Base-by-base conservation (phyloP, 805 yeast species). In the Wickerhamiella lipophila region DNA sequence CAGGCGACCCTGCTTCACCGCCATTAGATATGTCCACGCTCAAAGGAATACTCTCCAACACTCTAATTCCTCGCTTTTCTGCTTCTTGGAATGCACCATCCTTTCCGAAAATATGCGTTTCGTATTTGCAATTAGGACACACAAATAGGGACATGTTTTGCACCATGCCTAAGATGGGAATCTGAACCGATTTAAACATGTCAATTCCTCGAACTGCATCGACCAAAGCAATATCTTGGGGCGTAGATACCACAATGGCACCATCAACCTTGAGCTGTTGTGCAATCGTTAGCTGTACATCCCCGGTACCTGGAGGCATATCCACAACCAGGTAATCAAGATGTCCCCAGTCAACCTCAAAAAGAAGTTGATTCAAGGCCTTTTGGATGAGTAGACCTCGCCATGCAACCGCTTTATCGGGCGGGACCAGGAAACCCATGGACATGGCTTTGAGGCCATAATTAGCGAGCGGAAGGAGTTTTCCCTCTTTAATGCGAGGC, bases 281-380 rank as follows among this genome's bases (percentile, higher is more conserved):
- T 23, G 86, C 78, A n/a, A 85, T 69, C 0, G 94, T 81, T 49
- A 85, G 68, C 58, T 85, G 95, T 0, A 83, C 79, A 60, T 85
- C 95, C 16, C 95, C 95, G 0, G 95, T 85, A 2, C 95, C 95
- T 0, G 95, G 95, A 0, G 95, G 95, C 83, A 85, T 74, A 57
- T 85, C 95, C 9, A 85, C 68, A 1, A 85, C 80, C 43, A 85
- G 66, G 19, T 78, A 71, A 59, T 85, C 94, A 40, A 84, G 60
- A 9, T 53, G 53, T 23, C 69, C 68, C 95, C 95, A 85, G 41
- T 78, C 74, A 1, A 85, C 94, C 49, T 85, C 94, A 56, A 81
- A 85, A 8, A 85, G 60, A n/a, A 85, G 69, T 58, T 85, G 95
- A 56, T 85, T 86, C 21, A 85, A 62, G 0, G 94, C 95, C 61